Conservation (phyloP, 108 stramenopile genomes). For the Cyclostephanos invisitatus region DNA sequence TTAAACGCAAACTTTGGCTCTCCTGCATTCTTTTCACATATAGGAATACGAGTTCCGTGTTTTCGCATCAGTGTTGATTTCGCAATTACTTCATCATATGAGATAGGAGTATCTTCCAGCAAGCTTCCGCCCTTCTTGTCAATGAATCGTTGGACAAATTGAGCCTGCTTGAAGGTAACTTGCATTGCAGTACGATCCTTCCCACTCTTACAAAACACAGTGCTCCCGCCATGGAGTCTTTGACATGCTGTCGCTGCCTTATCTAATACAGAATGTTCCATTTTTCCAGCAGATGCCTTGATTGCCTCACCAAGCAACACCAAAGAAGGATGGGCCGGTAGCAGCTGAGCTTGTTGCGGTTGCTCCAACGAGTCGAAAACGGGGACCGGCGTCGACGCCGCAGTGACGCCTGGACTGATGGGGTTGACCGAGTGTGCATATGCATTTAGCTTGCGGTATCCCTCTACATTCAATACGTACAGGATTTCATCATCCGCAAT, state of each 20-base stretch:
- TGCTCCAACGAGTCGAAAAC: slow-evolving; percentile 30
- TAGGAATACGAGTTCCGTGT: slow-evolving; percentile 84
- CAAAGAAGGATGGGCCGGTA: slow-evolving; percentile 71
- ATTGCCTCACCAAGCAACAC: slow-evolving; percentile 66
- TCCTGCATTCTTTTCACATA: slow-evolving; percentile 94
- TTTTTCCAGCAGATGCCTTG: slow-evolving; percentile 70
- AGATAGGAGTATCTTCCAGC: slow-evolving; percentile 20
- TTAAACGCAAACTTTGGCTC: slow-evolving; percentile 90
- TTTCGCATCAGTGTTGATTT: slow-evolving; percentile 73
- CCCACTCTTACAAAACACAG: slow-evolving; percentile 91
- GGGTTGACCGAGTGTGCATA: slow-evolving; percentile 78
- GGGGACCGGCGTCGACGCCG: slow-evolving; percentile 23
- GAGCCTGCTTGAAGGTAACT: slow-evolving; percentile 88
- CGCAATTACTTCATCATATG: slow-evolving; percentile 41
- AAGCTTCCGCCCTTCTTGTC: slow-evolving; percentile 22
- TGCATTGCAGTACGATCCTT: slow-evolving; percentile 96
- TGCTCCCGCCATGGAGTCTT: slow-evolving; percentile 75
- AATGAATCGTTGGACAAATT: slow-evolving; percentile 64
- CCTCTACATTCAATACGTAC: slow-evolving; percentile 81
- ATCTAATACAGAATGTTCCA: slow-evolving; percentile 87
- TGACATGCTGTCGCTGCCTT: slow-evolving; percentile 73
- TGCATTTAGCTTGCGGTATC: slow-evolving; percentile 80
- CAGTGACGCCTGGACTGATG: slow-evolving; percentile 20
- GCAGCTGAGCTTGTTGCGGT: slow-evolving; percentile 22
- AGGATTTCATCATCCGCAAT: slow-evolving; percentile 78